These are phyloP conservation scores for Cunninghamia lanceolata DNA, from an alignment of 75 land plant species.

Conservation along the genomic window DNA sequence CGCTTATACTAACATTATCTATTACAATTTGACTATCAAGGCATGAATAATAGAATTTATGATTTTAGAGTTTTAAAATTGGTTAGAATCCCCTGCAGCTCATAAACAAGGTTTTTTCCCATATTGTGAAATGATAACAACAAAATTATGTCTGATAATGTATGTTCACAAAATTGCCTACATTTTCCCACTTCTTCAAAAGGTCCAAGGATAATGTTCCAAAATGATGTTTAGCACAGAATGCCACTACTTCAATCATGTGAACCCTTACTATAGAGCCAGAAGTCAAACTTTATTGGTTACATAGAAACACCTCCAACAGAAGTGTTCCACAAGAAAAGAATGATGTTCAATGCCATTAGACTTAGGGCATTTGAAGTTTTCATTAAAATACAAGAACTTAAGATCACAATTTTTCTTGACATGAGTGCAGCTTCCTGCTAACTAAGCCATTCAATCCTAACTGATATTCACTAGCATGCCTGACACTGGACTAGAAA, in stretches of 20 bases:
- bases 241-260: not conserved
- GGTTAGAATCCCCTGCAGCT: not conserved
- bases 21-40: not conserved
- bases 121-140: not conserved
- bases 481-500: not conserved
- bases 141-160: not conserved
- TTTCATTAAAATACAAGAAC: not conserved
- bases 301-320: not conserved
- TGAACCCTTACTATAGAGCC: not conserved
- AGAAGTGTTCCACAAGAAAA: not conserved
- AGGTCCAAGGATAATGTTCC: not conserved
- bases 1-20: no score
- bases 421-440: not conserved
- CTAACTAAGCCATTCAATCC: not conserved
- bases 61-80: no score
- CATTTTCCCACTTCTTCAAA: not conserved
- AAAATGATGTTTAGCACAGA: not conserved
- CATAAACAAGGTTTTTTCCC: not conserved
- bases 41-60: not conserved
- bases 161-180: not conserved
- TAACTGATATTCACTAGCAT: not conserved
- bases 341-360: not conserved
- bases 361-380: not conserved
- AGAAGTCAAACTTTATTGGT: not conserved
- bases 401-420: not conserved